Evolutionary conservation across 2,329 filamentous ascomycete genomes (phyloP).

Genomic region (Xylaria sp.): DNA sequence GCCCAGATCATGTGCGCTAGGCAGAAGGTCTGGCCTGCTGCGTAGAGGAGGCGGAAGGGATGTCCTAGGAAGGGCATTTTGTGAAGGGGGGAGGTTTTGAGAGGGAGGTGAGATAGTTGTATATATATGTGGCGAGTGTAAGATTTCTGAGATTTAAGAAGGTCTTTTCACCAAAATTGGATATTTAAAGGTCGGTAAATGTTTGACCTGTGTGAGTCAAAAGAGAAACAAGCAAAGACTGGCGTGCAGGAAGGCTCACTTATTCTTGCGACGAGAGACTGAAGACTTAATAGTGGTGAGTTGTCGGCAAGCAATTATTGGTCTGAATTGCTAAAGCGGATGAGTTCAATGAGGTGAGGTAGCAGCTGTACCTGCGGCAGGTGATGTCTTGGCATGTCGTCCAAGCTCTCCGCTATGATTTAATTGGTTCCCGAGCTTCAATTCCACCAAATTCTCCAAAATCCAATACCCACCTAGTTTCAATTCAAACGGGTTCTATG

Average conservation of each 20-base stretch:
- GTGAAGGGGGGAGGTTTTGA: not conserved
- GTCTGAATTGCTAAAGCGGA: not conserved
- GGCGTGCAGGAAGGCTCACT: no score
- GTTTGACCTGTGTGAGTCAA: not conserved
- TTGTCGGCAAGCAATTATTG: slow-evolving; percentile 22
- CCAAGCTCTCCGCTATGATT: slow-evolving; percentile 5
- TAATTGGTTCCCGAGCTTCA: slow-evolving; percentile 40
- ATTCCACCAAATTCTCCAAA: slow-evolving; percentile 18
- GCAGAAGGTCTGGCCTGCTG: slow-evolving; percentile 60
- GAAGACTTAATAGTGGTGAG: not conserved
- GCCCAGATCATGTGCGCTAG: slow-evolving; percentile 64
- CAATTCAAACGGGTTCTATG: no score
- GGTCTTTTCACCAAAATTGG: slow-evolving; percentile 14
- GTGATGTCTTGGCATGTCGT: slow-evolving; percentile 22
- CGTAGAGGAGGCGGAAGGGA: slow-evolving; percentile 57
- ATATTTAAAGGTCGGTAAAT: slow-evolving; percentile 5
- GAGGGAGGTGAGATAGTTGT: not conserved
- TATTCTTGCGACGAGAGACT: no score
- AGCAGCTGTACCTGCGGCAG: not conserved
- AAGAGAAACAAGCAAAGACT: not conserved
- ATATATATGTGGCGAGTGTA: slow-evolving; percentile 6
- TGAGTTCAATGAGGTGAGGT: not conserved
- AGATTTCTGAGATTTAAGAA: not conserved
- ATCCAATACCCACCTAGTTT: no score
- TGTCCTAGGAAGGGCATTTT: slow-evolving; percentile 45